Conservation (phyloP, 2,329 filamentous ascomycete species). For the Ceratocystis huliohia region DNA sequence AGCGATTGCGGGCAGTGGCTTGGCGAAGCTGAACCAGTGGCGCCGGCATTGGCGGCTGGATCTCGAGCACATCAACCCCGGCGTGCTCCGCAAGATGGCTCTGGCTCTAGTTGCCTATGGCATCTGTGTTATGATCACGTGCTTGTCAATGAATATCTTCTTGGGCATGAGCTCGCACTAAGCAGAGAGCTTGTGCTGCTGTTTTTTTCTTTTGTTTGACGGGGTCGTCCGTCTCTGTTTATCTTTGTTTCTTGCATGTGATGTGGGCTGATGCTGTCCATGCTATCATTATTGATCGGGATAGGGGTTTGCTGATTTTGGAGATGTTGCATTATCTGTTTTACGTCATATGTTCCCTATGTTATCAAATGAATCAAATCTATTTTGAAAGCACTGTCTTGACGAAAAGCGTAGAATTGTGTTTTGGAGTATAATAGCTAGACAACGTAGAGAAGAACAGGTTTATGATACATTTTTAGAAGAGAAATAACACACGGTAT, state of each 20-base stretch:
- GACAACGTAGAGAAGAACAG: not conserved
- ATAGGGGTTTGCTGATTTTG: not conserved
- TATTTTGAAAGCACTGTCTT: conserved; percentile 5
- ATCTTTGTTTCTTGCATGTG: not conserved
- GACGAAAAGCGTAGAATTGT: not conserved
- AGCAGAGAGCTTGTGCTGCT: not conserved
- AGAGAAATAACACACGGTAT: not conserved
- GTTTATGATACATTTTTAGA: not conserved
- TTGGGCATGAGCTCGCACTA: conserved; percentile 13
- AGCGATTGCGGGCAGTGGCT: not conserved
- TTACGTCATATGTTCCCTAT: not conserved
- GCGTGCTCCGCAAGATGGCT: conserved; percentile 56
- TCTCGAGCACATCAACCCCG: conserved; percentile 50
- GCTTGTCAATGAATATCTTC: conserved; percentile 63
- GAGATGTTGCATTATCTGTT: not conserved
- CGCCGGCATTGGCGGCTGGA: conserved; percentile 47
- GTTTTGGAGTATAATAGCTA: not conserved
- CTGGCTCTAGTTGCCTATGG: conserved; percentile 74
- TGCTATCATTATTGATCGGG: not conserved
- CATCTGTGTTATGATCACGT: conserved; percentile 75
- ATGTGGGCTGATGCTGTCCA: not conserved
- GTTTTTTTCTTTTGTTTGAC: not conserved
- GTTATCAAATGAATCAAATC: not conserved
- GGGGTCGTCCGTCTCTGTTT: not conserved
- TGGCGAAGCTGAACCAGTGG: conserved; percentile 33